Conservation (phyloP, 257 asterid species). For the Schizonepeta tenuifolia region DNA sequence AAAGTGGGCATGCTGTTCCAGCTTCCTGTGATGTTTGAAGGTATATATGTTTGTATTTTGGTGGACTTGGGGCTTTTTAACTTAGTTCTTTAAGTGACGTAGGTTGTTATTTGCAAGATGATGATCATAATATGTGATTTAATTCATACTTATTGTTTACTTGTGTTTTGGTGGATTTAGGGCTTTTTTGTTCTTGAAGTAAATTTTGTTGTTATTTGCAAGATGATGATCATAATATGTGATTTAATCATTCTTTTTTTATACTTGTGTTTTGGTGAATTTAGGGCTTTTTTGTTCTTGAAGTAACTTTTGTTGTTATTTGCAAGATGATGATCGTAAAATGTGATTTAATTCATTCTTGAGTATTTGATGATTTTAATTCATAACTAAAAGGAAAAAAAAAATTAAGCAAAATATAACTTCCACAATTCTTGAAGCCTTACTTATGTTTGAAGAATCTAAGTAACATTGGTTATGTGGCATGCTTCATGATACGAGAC, state of each 20-base stretch:
- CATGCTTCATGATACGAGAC: not conserved
- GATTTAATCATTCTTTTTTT: too few species aligned
- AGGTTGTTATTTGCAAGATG: conserved; percentile 6
- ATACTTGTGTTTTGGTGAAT: too few species aligned
- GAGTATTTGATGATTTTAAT: not conserved
- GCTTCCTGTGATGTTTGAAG: conserved; percentile 81
- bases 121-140: not conserved
- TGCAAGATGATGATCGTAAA: too few species aligned
- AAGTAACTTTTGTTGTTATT: too few species aligned
- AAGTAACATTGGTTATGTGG: not conserved
- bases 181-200: too few species aligned
- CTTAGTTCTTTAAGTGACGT: too few species aligned
- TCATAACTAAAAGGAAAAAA: not conserved
- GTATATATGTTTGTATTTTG: conserved; percentile 27
- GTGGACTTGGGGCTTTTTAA: not conserved
- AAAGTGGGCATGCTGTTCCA: conserved; percentile 79
- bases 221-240: too few species aligned
- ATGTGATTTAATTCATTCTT: not conserved
- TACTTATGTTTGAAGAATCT: not conserved
- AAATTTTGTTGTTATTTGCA: too few species aligned
- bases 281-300: too few species aligned
- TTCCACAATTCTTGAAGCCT: not conserved
- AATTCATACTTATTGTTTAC: not conserved
- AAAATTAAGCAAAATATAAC: not conserved
- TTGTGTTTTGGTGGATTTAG: too few species aligned